phyloP scores from a whole-genome alignment of 768 basidiomycete genomes.

The Collybia sp. region DNA sequence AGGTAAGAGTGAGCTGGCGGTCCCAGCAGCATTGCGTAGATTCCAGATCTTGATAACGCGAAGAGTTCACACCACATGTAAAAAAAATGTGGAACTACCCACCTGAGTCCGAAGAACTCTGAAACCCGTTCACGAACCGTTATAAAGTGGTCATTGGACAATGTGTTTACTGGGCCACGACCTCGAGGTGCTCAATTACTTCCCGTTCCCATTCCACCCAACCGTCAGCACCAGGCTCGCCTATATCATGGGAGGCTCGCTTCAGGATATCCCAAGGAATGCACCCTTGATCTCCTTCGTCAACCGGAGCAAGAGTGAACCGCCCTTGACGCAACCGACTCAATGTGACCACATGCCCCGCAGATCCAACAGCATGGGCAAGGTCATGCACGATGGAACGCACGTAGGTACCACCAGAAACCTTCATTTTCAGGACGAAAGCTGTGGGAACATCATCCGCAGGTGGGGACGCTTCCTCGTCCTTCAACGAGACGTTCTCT shows the following conservation, averaged over 20 bases:
- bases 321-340: conserved; percentile 86
- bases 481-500: conserved; percentile 29
- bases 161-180: conserved; percentile 33
- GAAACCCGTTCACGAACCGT: too few species aligned
- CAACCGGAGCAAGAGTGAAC: conserved; percentile 50
- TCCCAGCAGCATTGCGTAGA: too few species aligned
- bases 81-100: too few species aligned
- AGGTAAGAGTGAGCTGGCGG: too few species aligned
- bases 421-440: conserved; percentile 88
- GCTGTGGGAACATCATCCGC: conserved; percentile 53
- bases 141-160: too few species aligned
- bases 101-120: too few species aligned
- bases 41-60: too few species aligned
- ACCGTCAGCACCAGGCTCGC: conserved; percentile 61
- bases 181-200: conserved; percentile 62
- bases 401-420: conserved; percentile 96
- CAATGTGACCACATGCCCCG: conserved; percentile 91
- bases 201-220: conserved; percentile 80
- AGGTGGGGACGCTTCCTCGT: conserved; percentile 27
- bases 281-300: conserved; percentile 54
- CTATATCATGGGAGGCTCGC: conserved; percentile 47
- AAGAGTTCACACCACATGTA: too few species aligned
- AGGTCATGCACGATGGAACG: conserved; percentile 94
- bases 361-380: conserved; percentile 75
- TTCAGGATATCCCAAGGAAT: conserved; percentile 74